phyloP scores from a whole-genome alignment of 305 asterid species.

The Andrographis paniculata region DNA sequence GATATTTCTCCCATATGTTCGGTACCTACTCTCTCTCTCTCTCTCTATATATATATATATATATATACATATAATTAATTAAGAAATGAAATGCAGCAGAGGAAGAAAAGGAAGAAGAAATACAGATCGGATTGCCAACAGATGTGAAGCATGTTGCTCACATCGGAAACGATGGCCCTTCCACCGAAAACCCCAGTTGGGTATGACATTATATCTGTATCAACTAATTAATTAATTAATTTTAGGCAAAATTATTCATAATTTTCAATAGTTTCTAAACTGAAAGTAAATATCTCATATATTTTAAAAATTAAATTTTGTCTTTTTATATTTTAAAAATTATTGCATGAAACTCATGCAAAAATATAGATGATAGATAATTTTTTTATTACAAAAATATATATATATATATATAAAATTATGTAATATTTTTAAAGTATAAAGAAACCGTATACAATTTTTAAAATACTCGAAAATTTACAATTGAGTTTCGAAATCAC shows the following conservation, averaged over 20 bases:
- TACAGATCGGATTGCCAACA: constrained; percentile 45
- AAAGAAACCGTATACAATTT: too few relatives aligned
- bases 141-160: constrained; percentile 63
- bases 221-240: background rate
- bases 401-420: too few relatives aligned
- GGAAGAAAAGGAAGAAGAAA: constrained; percentile 37
- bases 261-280: background rate
- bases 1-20: background rate
- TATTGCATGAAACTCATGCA: too few relatives aligned
- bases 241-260: background rate
- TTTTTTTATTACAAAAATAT: too few relatives aligned
- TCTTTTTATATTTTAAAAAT: too few relatives aligned
- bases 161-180: constrained; percentile 46
- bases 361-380: too few relatives aligned
- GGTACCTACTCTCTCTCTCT: background rate
- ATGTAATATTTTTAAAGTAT: too few relatives aligned
- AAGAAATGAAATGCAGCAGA: constrained; percentile 8
- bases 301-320: too few relatives aligned
- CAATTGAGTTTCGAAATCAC: too few relatives aligned
- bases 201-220: constrained; percentile 14
- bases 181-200: constrained; percentile 47
- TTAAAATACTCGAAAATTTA: too few relatives aligned
- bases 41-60: background rate
- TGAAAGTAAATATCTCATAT: background rate
- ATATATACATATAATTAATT: background rate